A percentile compares a stretch with the other conserved stretches of the same genome.
These are phyloP conservation scores for Camellia sinensis DNA, from an alignment of 148 eudicot genomes.

Conservation along the genomic window DNA sequence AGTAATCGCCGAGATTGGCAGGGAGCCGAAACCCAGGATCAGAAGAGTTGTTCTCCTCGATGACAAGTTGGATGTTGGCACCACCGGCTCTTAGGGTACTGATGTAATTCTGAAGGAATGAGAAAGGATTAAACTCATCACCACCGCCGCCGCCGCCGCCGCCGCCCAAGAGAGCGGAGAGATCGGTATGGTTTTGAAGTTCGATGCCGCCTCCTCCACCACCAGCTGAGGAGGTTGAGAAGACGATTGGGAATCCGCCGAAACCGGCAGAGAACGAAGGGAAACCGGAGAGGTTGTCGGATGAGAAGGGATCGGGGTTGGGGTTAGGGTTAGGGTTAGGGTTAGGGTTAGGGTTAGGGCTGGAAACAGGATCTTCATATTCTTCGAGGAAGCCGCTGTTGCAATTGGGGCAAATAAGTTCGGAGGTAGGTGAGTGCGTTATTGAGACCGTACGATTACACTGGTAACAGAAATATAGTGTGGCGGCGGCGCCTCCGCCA, in stretches of 20 bases:
- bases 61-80: conserved; percentile 38
- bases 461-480: conserved; percentile 48
- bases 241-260: conserved; percentile 17
- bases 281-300: conserved; percentile 10
- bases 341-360: conserved; percentile 23
- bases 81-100: conserved; percentile 31
- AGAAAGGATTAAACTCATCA: conserved; percentile 27
- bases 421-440: conserved; percentile 27
- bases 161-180: conserved; percentile 20
- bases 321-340: conserved; percentile 28
- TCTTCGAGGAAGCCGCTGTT: conserved; percentile 63
- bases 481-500: conserved; percentile 13
- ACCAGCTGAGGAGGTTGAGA: conserved; percentile 17
- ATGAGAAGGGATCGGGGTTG: conserved; percentile 17
- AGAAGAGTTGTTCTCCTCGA: conserved; percentile 23
- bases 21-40: conserved; percentile 15
- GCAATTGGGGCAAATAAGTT: conserved; percentile 54
- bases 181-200: conserved; percentile 16
- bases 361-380: conserved; percentile 26
- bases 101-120: conserved; percentile 35
- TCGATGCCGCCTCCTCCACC: conserved; percentile 13
- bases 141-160: neutral
- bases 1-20: conserved; percentile 33
- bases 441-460: conserved; percentile 47
- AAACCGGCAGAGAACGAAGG: conserved; percentile 16